These are phyloP conservation scores for Santalum album DNA, from an alignment of 164 flowering plant species.

Conservation along the genomic window DNA sequence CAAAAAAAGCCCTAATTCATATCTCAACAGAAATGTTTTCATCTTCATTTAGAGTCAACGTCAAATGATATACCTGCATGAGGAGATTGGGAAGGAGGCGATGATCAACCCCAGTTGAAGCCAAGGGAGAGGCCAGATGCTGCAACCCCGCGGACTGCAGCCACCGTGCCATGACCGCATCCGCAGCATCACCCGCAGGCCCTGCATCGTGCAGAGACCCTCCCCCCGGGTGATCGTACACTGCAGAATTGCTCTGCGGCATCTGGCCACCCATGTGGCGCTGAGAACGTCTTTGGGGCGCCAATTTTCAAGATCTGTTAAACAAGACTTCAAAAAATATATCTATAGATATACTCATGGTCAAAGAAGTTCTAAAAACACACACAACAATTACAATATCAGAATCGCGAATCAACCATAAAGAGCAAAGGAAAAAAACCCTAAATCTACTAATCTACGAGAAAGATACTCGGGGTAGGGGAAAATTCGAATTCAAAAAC, in stretches of 20 bases:
- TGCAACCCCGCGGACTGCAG: conserved; percentile 97
- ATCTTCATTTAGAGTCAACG: not conserved
- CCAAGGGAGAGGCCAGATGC: conserved; percentile 96
- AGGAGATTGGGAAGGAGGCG: conserved; percentile 76
- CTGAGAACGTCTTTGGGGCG: conserved; percentile 88
- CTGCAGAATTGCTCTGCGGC: conserved; percentile 91
- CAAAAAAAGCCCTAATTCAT: not conserved
- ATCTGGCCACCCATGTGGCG: conserved; percentile 99
- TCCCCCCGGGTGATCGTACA: conserved; percentile 66
- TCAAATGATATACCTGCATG: conserved; percentile 59
- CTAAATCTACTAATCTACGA: conserved; percentile 11
- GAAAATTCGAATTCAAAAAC: conserved; percentile 32
- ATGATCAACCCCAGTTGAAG: conserved; percentile 69
- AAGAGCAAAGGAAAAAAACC: conserved; percentile 4
- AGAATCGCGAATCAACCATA: not conserved
- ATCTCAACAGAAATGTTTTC: not conserved
- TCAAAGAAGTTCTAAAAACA: not conserved
- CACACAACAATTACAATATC: conserved; percentile 2
- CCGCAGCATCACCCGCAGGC: conserved; percentile 67
- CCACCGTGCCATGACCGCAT: conserved; percentile 98
- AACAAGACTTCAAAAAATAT: conserved; percentile 19
- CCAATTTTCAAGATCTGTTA: conserved; percentile 66
- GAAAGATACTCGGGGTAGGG: conserved; percentile 23
- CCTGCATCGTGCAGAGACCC: conserved; percentile 48
- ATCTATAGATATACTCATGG: not conserved